phyloP scores from a whole-genome alignment of 345 rosid species.

The Anacardium occidentale region DNA sequence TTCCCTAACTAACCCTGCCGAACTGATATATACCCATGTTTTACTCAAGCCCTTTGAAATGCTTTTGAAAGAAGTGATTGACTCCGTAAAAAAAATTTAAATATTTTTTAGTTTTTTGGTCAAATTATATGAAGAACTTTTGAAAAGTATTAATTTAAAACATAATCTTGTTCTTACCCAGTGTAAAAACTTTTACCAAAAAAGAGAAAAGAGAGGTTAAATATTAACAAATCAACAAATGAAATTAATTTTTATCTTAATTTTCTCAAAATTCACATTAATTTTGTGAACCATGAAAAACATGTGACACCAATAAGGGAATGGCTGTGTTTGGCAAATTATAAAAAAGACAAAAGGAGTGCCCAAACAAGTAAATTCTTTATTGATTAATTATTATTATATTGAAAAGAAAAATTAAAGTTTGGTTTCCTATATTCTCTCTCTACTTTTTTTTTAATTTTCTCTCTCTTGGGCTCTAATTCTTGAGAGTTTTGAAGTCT shows the following conservation, averaged over 20 bases:
- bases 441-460: conserved; percentile 10
- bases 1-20: background rate
- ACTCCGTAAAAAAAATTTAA: too few species aligned
- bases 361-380: conserved; percentile 8
- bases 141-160: too few species aligned
- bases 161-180: too few species aligned
- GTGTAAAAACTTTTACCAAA: too few species aligned
- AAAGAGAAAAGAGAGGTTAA: too few species aligned
- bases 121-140: too few species aligned
- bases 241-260: background rate
- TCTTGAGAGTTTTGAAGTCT: conserved; percentile 21
- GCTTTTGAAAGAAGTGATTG: too few species aligned
- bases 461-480: conserved; percentile 20
- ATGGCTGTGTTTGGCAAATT: too few species aligned
- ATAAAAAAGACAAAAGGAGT: background rate
- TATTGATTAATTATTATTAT: background rate
- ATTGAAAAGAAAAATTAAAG: background rate
- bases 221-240: too few species aligned
- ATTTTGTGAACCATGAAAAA: background rate
- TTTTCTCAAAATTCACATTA: background rate
- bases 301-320: background rate
- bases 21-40: too few species aligned
- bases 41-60: too few species aligned
- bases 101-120: background rate
- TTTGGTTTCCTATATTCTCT: conserved; percentile 6